phyloP scores from a whole-genome alignment of 768 basidiomycete species.

The Leccinum boreale region DNA sequence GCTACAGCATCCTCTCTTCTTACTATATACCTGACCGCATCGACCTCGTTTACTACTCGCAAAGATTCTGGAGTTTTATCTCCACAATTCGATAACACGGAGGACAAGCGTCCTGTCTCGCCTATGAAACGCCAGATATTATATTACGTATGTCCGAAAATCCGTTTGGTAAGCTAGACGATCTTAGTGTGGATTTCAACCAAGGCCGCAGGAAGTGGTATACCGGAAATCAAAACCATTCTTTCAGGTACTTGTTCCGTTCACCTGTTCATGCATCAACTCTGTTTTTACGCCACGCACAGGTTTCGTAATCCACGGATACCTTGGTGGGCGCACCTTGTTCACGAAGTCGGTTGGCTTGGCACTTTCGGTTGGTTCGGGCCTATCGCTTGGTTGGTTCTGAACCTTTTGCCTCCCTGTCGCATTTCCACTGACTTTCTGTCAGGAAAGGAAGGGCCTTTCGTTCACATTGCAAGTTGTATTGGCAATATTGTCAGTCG shows the following conservation, averaged over 20 bases:
- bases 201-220: constrained; percentile 92
- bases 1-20: constrained; percentile 73
- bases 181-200: constrained; percentile 17
- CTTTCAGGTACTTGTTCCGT: constrained; percentile 55
- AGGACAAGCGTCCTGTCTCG: constrained; percentile 21
- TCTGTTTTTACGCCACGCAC: background rate
- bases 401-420: constrained; percentile 5
- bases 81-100: constrained; percentile 41
- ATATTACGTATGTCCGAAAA: constrained; percentile 68
- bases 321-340: constrained; percentile 85
- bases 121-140: constrained; percentile 60
- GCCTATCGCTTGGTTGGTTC: constrained; percentile 70
- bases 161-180: background rate
- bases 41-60: constrained; percentile 81
- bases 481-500: constrained; percentile 92
- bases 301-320: constrained; percentile 98
- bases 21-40: constrained; percentile 84
- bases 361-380: constrained; percentile 88
- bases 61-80: constrained; percentile 81
- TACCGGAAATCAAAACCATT: constrained; percentile 96
- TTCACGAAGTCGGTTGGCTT: constrained; percentile 90
- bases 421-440: constrained; percentile 1
- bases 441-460: constrained; percentile 66
- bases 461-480: constrained; percentile 92
- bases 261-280: constrained; percentile 8